These are phyloP conservation scores for Ascochyta lentis DNA, from an alignment of 2,329 filamentous ascomycete species.

Conservation along the genomic window DNA sequence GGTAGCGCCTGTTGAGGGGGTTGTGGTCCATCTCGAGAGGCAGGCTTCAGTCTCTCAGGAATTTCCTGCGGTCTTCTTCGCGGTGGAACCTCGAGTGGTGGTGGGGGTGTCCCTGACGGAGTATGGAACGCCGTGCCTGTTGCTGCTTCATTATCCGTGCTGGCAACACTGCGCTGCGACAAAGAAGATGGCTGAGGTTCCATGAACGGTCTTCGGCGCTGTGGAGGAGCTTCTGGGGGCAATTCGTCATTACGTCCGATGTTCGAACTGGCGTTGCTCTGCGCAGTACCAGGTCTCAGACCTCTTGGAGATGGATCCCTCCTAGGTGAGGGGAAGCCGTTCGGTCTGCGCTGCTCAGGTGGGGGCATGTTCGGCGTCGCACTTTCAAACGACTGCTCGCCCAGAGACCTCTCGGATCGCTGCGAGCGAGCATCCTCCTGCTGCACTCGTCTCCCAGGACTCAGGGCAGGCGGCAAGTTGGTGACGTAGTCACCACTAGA, in stretches of 20 bases:
- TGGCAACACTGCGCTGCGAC: slow-evolving; percentile 37
- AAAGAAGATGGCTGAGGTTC: slow-evolving; percentile 52
- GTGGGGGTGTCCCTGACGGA: slow-evolving; percentile 32
- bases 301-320: slow-evolving; percentile 44
- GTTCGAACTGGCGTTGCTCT: slow-evolving; percentile 45
- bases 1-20: slow-evolving; percentile 15
- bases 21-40: slow-evolving; percentile 1
- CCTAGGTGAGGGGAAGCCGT: slow-evolving; percentile 34
- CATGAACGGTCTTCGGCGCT: slow-evolving; percentile 72
- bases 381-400: slow-evolving; percentile 35
- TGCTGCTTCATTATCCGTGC: slow-evolving; percentile 29
- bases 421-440: slow-evolving; percentile 42
- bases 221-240: slow-evolving; percentile 54
- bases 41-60: slow-evolving; percentile 37
- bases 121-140: slow-evolving; percentile 32
- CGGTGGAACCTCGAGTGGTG: slow-evolving; percentile 33
- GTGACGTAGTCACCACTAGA: slow-evolving; percentile 23
- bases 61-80: slow-evolving; percentile 36
- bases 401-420: slow-evolving; percentile 37
- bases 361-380: slow-evolving; percentile 26
- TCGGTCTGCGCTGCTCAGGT: slow-evolving; percentile 39
- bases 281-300: slow-evolving; percentile 44
- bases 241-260: slow-evolving; percentile 39
- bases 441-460: slow-evolving; percentile 35
- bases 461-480: slow-evolving; percentile 31